Evolutionary conservation across 331 rosid genomes (phyloP), one percentile per base, ranked within the genome.

Genomic region (Malus hybrid): DNA sequence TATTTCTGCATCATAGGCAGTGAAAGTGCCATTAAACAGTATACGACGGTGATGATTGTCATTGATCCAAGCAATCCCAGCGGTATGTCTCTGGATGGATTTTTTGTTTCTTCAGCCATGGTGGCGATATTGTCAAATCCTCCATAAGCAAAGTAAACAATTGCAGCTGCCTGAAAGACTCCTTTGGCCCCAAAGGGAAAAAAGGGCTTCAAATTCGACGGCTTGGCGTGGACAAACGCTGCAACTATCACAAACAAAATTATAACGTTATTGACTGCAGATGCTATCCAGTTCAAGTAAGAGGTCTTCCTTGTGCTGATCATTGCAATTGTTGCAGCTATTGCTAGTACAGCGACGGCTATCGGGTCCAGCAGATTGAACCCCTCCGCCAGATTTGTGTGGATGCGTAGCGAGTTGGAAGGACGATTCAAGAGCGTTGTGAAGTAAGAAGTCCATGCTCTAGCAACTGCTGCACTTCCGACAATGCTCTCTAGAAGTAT

Each of bases 371-470:
- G 79, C 67, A 87, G 76, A 79, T 84, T 88, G 85, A 76, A 92
- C 7, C 89, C 96, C 0, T 64, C 80, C 2, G 22, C 65, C 33
- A 90, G 90, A 72, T 73, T 46, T 5, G 93, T 88, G 60, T 81
- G 86, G 70, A 89, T 83, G 14, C 80, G 81, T 31, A 91, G 68
- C 0, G 93, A 91, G 60, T 89, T 18, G n/a, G 34, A 54, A 2
- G 86, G 93, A 44, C 76, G 89, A 63, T 91, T 80, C 74, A 91
- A 42, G 33, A 92, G 92, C 90, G 79, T 82, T 28, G 97, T 81
- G 75, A 92, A 90, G 83, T 88, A 92, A 56, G 96, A 92, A 27
- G 97, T 91, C 97, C 96, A 91, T 11, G 87, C 66, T 69, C 97
- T 83, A 4, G 90, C 81, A 1, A 91, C 97, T 3, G 90, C 97